Percentiles rank a stretch among this genome's conserved stretches.
Evolutionary conservation across 2,329 filamentous ascomycete species (phyloP).

Genomic region (Xylariaceae sp.): DNA sequence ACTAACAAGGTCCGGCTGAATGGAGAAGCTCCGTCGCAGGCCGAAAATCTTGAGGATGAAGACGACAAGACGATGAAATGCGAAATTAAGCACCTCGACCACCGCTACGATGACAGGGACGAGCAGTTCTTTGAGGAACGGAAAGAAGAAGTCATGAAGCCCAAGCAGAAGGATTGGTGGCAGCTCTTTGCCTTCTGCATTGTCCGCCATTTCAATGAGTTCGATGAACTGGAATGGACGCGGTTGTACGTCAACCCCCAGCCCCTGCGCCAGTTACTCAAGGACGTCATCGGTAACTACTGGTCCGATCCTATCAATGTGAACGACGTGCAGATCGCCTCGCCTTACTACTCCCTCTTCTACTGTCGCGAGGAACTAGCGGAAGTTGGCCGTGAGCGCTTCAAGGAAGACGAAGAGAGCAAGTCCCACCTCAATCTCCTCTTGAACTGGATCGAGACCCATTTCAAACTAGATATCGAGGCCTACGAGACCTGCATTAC

Average conservation of each 20-base stretch:
- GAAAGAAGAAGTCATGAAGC: slow-evolving; percentile 23
- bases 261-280: slow-evolving; percentile 29
- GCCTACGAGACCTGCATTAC: slow-evolving; percentile 28
- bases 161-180: slow-evolving; percentile 31
- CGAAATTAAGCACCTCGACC: slow-evolving; percentile 30
- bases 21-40: not conserved
- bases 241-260: slow-evolving; percentile 31
- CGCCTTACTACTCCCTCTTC: slow-evolving; percentile 31
- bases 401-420: slow-evolving; percentile 28
- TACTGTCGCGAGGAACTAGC: slow-evolving; percentile 28
- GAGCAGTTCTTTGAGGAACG: slow-evolving; percentile 30
- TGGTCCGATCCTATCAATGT: slow-evolving; percentile 21
- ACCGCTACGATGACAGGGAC: slow-evolving; percentile 27
- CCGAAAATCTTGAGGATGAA: not conserved
- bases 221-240: slow-evolving; percentile 23
- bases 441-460: slow-evolving; percentile 31
- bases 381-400: slow-evolving; percentile 26
- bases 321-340: slow-evolving; percentile 25
- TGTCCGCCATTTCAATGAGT: slow-evolving; percentile 16
- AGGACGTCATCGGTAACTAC: slow-evolving; percentile 30
- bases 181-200: slow-evolving; percentile 32
- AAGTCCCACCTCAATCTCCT: slow-evolving; percentile 29
- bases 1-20: not conserved
- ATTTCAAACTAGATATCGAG: slow-evolving; percentile 29
- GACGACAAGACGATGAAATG: slow-evolving; percentile 30